A percentile compares a stretch with the other conserved stretches of the same genome.
Conservation (phyloP, 805 yeast species). For the Metschnikowia drakensbergensis region DNA sequence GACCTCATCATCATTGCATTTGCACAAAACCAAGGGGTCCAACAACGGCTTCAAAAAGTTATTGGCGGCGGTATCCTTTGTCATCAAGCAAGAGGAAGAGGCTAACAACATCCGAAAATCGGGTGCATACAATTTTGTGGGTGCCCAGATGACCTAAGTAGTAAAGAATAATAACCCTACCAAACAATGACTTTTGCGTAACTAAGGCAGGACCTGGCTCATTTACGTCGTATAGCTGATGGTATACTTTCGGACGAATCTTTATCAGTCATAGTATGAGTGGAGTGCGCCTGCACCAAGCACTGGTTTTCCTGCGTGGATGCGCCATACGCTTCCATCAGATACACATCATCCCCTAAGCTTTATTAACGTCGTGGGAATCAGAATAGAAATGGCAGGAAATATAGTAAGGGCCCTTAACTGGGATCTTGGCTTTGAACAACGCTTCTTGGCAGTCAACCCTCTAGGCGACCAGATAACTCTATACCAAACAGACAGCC, state of each 20-base stretch:
- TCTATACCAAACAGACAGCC: constrained; percentile 41
- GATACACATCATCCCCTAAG: neutral
- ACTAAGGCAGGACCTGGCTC: too few relatives aligned
- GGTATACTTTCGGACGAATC: too few relatives aligned
- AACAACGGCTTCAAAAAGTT: constrained; percentile 44
- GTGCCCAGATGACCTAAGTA: constrained; percentile 4
- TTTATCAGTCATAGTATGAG: neutral
- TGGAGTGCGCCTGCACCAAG: neutral
- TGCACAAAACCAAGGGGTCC: constrained; percentile 44
- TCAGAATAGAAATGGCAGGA: constrained; percentile 45
- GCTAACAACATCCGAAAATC: constrained; percentile 16
- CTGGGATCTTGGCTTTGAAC: constrained; percentile 57
- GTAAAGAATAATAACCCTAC: neutral
- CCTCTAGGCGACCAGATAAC: constrained; percentile 80
- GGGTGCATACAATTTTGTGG: constrained; percentile 9
- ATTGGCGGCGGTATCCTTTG: constrained; percentile 39
- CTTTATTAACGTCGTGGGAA: neutral
- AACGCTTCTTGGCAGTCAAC: constrained; percentile 61
- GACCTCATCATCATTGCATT: constrained; percentile 37
- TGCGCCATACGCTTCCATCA: neutral
- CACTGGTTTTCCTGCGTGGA: neutral
- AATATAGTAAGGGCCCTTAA: constrained; percentile 53
- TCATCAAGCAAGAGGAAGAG: constrained; percentile 43
- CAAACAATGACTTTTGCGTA: too few relatives aligned
- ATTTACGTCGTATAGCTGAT: too few relatives aligned